Conservation (phyloP, 805 yeast genomes). For the Diddensiella santjacobensis region DNA sequence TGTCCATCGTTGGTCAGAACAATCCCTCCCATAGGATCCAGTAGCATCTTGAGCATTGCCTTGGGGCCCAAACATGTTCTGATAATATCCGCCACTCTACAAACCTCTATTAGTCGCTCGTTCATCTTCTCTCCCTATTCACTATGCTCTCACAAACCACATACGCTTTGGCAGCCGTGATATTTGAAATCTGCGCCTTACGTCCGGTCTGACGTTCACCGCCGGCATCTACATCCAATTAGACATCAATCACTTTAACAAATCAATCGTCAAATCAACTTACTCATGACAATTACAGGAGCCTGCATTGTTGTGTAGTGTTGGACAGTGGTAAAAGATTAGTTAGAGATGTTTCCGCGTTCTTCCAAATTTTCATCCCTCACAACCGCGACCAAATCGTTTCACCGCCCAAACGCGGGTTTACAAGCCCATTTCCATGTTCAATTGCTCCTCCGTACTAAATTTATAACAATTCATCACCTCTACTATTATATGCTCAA, state of each 20-base stretch:
- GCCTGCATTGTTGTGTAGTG: conserved; percentile 56
- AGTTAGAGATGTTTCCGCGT: background rate
- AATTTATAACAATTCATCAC: too few species aligned
- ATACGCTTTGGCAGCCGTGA: conserved; percentile 95
- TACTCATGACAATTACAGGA: conserved; percentile 73
- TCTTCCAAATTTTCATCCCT: conserved; percentile 1
- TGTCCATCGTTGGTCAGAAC: conserved; percentile 98
- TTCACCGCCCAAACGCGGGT: too few species aligned
- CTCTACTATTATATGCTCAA: too few species aligned
- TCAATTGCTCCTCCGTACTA: too few species aligned
- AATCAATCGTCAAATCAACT: conserved; percentile 22
- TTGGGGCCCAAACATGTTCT: conserved; percentile 98
- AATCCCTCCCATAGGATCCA: conserved; percentile 93
- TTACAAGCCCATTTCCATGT: too few species aligned
- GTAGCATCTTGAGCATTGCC: conserved; percentile 96
- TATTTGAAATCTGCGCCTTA: conserved; percentile 93
- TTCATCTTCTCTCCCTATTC: background rate
- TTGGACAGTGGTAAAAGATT: background rate
- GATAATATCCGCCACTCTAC: conserved; percentile 83
- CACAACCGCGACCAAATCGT: background rate
- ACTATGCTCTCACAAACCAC: conserved; percentile 13
- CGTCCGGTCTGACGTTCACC: conserved; percentile 95
- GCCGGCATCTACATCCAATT: conserved; percentile 49
- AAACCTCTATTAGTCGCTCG: background rate
- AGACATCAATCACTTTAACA: background rate